Percentiles rank a stretch among this genome's conserved stretches.
Evolutionary conservation across 2,329 filamentous ascomycete species (phyloP).

Genomic region (Nothophoma quercina): DNA sequence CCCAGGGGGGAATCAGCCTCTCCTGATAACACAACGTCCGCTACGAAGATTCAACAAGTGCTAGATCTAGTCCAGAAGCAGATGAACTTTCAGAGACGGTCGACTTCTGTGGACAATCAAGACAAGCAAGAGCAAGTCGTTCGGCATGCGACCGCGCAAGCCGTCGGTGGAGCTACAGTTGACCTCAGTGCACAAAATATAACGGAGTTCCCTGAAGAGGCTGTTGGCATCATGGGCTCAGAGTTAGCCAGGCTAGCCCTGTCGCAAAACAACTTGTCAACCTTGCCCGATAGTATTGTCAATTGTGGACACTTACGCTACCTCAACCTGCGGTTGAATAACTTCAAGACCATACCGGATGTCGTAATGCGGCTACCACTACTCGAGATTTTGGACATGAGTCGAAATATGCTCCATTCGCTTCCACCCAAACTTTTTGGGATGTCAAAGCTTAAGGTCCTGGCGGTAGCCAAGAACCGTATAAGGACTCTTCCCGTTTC

Average conservation of each 20-base stretch:
- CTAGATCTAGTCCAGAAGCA: background rate
- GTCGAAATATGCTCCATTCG: background rate
- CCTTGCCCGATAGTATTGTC: background rate
- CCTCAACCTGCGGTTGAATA: constrained; percentile 5
- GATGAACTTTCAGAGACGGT: too few relatives aligned
- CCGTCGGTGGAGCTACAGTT: background rate
- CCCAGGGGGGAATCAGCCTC: background rate
- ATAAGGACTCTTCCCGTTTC: background rate
- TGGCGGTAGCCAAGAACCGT: background rate
- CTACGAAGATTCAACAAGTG: background rate
- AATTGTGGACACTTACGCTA: background rate
- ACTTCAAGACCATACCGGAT: constrained; percentile 1
- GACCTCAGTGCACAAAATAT: background rate
- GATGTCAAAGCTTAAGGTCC: background rate
- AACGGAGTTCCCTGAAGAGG: background rate
- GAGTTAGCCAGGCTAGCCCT: background rate
- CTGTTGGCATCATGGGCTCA: background rate
- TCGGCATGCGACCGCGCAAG: background rate
- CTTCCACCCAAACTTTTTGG: background rate
- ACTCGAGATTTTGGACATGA: constrained; percentile 4
- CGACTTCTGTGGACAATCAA: too few relatives aligned
- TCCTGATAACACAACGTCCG: background rate
- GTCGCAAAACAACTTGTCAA: background rate
- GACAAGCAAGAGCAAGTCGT: background rate
- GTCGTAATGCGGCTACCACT: background rate